A percentile compares a stretch with the other conserved stretches of the same genome.
Conservation (phyloP, 2,329 filamentous ascomycete species). For the Phyllosticta capitalensis region DNA sequence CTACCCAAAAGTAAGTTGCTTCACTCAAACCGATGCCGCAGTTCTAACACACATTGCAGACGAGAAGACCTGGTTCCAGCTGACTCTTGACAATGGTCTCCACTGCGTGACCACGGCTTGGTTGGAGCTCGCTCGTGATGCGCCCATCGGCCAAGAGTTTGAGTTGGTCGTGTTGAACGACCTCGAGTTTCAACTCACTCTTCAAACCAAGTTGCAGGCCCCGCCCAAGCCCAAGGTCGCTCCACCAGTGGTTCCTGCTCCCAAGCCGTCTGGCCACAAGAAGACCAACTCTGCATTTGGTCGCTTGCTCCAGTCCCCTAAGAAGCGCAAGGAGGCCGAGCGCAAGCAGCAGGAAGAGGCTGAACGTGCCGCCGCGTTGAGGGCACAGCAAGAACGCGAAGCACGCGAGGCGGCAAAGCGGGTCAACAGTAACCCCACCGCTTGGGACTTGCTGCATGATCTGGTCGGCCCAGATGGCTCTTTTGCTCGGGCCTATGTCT, state of each 20-base stretch:
- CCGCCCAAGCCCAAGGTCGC: constrained; percentile 43
- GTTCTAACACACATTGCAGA: constrained; percentile 40
- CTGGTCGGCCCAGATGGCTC: constrained; percentile 86
- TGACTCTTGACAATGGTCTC: constrained; percentile 95
- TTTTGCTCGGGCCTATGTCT: constrained; percentile 89
- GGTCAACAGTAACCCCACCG: constrained; percentile 50
- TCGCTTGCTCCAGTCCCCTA: constrained; percentile 75
- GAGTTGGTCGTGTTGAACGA: constrained; percentile 95
- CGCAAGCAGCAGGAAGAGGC: constrained; percentile 74
- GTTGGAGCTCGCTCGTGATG: constrained; percentile 83
- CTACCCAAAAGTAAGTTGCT: constrained; percentile 71
- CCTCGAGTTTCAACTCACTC: constrained; percentile 94
- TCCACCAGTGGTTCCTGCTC: constrained; percentile 40
- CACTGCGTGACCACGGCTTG: constrained; percentile 96
- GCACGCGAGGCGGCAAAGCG: constrained; percentile 42
- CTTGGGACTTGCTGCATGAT: constrained; percentile 80
- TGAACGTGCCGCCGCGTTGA: constrained; percentile 54
- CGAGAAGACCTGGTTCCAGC: constrained; percentile 86
- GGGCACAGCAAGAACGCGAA: constrained; percentile 31
- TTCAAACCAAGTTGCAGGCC: constrained; percentile 89
- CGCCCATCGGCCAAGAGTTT: constrained; percentile 95
- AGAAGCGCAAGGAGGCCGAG: constrained; percentile 93
- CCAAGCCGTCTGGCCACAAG: constrained; percentile 61
- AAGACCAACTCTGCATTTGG: constrained; percentile 68
- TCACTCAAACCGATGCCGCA: no score